phyloP scores from a whole-genome alignment of 2,329 filamentous ascomycete species.

The Curvularia hawaiiensis region DNA sequence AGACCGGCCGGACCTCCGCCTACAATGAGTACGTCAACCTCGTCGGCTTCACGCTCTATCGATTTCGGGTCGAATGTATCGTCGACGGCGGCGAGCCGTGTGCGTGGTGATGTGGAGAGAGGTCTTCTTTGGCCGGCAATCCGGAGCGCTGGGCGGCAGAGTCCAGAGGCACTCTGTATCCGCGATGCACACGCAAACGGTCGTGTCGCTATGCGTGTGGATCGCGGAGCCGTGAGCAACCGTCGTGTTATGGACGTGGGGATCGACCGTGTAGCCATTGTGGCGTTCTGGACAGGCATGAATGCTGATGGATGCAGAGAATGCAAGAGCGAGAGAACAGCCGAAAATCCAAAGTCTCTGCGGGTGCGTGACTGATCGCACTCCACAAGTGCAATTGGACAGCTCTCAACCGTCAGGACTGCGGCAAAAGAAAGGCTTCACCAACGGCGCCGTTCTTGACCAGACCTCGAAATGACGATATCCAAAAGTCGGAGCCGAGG shows the following conservation, averaged over 20 bases:
- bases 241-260: conserved; percentile 36
- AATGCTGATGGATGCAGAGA: not conserved
- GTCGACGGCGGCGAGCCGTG: conserved; percentile 44
- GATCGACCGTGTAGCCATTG: conserved; percentile 42
- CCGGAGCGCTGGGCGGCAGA: conserved; percentile 41
- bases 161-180: conserved; percentile 22
- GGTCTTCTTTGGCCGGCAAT: conserved; percentile 47
- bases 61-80: conserved; percentile 52
- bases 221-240: conserved; percentile 29
- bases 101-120: conserved; percentile 40
- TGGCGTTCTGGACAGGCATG: conserved; percentile 15
- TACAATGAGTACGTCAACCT: conserved; percentile 96
- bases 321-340: not conserved
- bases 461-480: conserved; percentile 26
- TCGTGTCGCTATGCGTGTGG: conserved; percentile 24
- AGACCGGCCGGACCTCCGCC: conserved; percentile 95
- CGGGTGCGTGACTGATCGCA: conserved; percentile 1
- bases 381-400: conserved; percentile 3
- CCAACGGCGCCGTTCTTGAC: conserved; percentile 23
- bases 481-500: conserved; percentile 29
- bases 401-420: conserved; percentile 12
- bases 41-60: conserved; percentile 85
- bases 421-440: conserved; percentile 13
- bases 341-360: not conserved
- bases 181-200: conserved; percentile 25